These are phyloP conservation scores for Barnettozyma californica DNA, from an alignment of 805 yeast species.

Conservation along the genomic window DNA sequence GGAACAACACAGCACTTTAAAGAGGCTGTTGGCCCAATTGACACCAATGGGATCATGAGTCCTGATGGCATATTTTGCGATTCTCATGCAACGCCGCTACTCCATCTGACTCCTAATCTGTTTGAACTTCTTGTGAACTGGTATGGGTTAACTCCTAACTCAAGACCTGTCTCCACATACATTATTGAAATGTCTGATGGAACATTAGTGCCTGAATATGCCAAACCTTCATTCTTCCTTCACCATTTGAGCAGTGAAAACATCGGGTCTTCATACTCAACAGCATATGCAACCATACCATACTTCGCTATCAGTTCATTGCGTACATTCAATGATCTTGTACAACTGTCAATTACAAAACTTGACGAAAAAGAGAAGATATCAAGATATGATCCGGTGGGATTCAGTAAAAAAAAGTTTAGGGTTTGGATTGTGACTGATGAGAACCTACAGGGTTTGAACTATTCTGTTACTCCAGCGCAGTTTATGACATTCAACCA, in stretches of 20 bases:
- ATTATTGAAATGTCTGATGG: slow-evolving; percentile 27
- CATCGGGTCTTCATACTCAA: slow-evolving; percentile 6
- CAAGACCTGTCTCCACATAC: slow-evolving; percentile 33
- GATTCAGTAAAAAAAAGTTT: slow-evolving; percentile 9
- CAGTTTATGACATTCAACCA: slow-evolving; percentile 24
- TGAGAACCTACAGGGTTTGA: slow-evolving; percentile 9
- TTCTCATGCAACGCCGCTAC: slow-evolving; percentile 24
- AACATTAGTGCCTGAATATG: slow-evolving; percentile 28
- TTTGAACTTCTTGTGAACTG: slow-evolving; percentile 42
- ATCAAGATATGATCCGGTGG: not conserved
- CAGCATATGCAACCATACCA: slow-evolving; percentile 22
- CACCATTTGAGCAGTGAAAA: slow-evolving; percentile 25
- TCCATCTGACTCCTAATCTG: slow-evolving; percentile 37
- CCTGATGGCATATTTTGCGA: slow-evolving; percentile 39
- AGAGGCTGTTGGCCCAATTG: slow-evolving; percentile 31
- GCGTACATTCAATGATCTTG: slow-evolving; percentile 19
- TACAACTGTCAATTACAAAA: slow-evolving; percentile 13
- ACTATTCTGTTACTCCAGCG: slow-evolving; percentile 23
- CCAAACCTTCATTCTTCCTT: slow-evolving; percentile 31
- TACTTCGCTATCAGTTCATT: slow-evolving; percentile 31
- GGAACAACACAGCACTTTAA: slow-evolving; percentile 9
- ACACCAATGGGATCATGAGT: slow-evolving; percentile 36
- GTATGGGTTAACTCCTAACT: slow-evolving; percentile 45
- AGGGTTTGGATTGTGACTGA: slow-evolving; percentile 22
- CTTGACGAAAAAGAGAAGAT: slow-evolving; percentile 14